Percentiles rank a stretch among this genome's conserved stretches.
Evolutionary conservation across 306 rosid species (phyloP).

Genomic region (Glycyrrhiza uralensis): DNA sequence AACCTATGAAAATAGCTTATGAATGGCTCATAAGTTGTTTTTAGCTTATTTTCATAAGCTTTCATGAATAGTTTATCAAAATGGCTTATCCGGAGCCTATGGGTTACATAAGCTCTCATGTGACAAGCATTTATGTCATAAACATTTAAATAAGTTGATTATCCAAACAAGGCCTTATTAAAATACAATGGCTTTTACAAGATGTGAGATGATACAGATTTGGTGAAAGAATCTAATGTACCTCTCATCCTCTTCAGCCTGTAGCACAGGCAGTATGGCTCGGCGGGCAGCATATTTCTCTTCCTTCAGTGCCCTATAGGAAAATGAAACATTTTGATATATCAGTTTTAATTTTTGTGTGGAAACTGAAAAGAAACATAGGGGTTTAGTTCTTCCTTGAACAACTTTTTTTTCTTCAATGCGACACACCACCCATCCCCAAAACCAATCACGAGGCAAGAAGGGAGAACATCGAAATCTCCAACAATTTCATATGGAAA

Average conservation of each 20-base stretch:
- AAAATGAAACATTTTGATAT: slow-evolving; percentile 9
- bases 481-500: neutral
- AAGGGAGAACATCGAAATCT: neutral
- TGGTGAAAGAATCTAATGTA: slow-evolving; percentile 14
- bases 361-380: neutral
- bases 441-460: neutral
- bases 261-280: slow-evolving; percentile 85
- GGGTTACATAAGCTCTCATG: too few relatives aligned
- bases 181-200: neutral
- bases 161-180: too few relatives aligned
- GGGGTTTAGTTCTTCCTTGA: neutral
- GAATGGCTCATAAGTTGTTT: too few relatives aligned
- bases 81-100: too few relatives aligned
- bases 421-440: neutral
- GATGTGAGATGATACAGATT: neutral
- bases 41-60: too few relatives aligned
- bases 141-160: too few relatives aligned
- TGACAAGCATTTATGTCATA: too few relatives aligned
- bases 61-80: too few relatives aligned
- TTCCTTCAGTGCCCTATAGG: slow-evolving; percentile 77
- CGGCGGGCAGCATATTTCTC: slow-evolving; percentile 92
- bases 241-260: slow-evolving; percentile 99
- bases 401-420: neutral
- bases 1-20: too few relatives aligned
- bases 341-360: neutral